These are phyloP conservation scores for Penicillium mononematosum DNA, from an alignment of 495 filamentous ascomycete genomes.

Conservation along the genomic window DNA sequence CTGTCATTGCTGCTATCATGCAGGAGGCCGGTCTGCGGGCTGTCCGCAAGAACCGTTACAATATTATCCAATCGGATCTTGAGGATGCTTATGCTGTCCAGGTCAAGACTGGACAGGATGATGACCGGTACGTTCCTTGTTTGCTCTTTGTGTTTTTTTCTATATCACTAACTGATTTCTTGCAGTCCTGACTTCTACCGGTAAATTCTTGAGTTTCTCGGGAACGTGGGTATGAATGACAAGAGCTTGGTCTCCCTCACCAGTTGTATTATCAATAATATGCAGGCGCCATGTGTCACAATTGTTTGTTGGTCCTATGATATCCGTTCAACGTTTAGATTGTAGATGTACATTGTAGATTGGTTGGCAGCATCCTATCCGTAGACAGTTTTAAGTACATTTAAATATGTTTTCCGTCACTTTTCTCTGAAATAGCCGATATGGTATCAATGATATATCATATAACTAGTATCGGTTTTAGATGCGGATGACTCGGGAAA, in stretches of 20 bases:
- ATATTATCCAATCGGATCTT: slow-evolving; percentile 94
- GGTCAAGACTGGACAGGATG: slow-evolving; percentile 84
- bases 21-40: slow-evolving; percentile 95
- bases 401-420: not conserved
- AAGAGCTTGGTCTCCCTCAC: slow-evolving; percentile 25
- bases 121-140: slow-evolving; percentile 46
- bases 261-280: slow-evolving; percentile 44
- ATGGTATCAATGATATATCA: not conserved
- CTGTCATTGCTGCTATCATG: slow-evolving; percentile 98
- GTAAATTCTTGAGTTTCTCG: slow-evolving; percentile 26
- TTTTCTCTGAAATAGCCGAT: not conserved
- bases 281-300: slow-evolving; percentile 29
- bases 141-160: slow-evolving; percentile 2
- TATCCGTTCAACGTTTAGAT: not conserved
- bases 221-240: slow-evolving; percentile 22
- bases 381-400: not conserved
- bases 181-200: slow-evolving; percentile 58
- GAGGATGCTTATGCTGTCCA: slow-evolving; percentile 95
- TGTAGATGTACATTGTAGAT: slow-evolving; percentile 1
- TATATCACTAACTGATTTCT: slow-evolving; percentile 20
- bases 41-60: slow-evolving; percentile 97
- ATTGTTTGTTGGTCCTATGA: slow-evolving; percentile 12
- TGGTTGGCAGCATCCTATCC: not conserved
- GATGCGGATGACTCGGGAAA: not conserved
- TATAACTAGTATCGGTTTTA: not conserved